Evolutionary conservation across 805 yeast genomes (phyloP).

Genomic region (Myxozyma lipomycoides): DNA sequence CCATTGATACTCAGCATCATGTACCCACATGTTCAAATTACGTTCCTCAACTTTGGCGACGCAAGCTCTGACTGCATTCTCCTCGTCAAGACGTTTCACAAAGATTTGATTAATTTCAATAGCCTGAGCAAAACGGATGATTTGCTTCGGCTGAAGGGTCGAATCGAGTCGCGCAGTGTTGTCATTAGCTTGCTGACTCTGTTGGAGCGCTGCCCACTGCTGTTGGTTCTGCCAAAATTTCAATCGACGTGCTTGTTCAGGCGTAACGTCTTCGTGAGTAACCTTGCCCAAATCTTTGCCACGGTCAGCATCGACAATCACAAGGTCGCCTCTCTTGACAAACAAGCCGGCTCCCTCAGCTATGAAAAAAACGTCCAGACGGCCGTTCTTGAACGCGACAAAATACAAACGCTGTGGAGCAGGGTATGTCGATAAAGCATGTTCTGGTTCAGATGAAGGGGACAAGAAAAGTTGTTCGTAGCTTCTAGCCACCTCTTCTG

Average conservation of each 20-base stretch:
- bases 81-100: constrained; percentile 63
- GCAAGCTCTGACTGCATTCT: constrained; percentile 61
- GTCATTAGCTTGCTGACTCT: constrained; percentile 32
- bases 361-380: constrained; percentile 71
- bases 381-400: constrained; percentile 73
- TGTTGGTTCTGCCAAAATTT: constrained; percentile 65
- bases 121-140: constrained; percentile 58
- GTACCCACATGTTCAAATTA: constrained; percentile 53
- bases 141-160: constrained; percentile 54
- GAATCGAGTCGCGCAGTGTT: constrained; percentile 9
- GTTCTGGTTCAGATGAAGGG: not conserved
- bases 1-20: constrained; percentile 83
- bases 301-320: constrained; percentile 79
- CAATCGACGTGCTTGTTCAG: constrained; percentile 64
- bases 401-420: constrained; percentile 45
- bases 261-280: constrained; percentile 52
- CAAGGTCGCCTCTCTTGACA: constrained; percentile 58
- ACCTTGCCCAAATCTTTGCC: constrained; percentile 74
- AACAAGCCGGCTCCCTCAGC: constrained; percentile 42
- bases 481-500: not conserved
- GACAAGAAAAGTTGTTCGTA: not conserved
- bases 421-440: not conserved
- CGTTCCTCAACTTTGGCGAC: constrained; percentile 51
- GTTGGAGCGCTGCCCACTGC: constrained; percentile 59
- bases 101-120: constrained; percentile 57